These are phyloP conservation scores for Cynara cardunculus DNA, from an alignment of 129 eudicot genomes.

Conservation along the genomic window DNA sequence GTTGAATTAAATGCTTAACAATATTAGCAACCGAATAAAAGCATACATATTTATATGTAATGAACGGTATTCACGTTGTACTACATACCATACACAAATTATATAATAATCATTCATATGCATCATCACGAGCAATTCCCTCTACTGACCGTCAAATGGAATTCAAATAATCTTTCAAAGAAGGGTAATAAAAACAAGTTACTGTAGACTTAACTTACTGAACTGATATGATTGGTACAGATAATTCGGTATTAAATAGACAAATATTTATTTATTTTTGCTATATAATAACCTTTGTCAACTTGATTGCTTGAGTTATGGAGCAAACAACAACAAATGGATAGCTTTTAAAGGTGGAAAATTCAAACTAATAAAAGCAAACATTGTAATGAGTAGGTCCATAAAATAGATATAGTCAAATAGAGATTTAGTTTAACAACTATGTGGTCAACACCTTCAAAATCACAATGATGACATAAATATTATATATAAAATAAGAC, in stretches of 20 bases:
- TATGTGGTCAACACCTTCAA: conserved; percentile 16
- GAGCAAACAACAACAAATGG: neutral
- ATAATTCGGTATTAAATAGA: neutral
- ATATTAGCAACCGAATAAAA: neutral
- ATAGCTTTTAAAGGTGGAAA: conserved; percentile 5
- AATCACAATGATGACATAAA: conserved; percentile 19
- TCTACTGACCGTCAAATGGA: neutral
- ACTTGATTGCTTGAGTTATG: neutral
- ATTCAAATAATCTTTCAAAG: neutral
- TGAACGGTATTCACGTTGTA: neutral
- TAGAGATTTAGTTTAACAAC: conserved; percentile 30
- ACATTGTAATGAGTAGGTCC: conserved; percentile 1
- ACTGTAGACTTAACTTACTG: no score
- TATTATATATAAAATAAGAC: neutral
- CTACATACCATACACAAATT: neutral
- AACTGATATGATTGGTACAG: no score
- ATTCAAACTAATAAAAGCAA: conserved; percentile 4
- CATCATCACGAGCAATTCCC: no score
- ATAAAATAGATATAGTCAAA: conserved; percentile 13
- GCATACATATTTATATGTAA: neutral
- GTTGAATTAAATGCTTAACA: neutral
- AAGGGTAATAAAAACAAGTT: no score
- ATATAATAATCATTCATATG: neutral
- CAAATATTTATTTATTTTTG: neutral
- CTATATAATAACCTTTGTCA: neutral